phyloP scores from a whole-genome alignment of 2,329 filamentous ascomycete genomes.

The Botrytis aclada region DNA sequence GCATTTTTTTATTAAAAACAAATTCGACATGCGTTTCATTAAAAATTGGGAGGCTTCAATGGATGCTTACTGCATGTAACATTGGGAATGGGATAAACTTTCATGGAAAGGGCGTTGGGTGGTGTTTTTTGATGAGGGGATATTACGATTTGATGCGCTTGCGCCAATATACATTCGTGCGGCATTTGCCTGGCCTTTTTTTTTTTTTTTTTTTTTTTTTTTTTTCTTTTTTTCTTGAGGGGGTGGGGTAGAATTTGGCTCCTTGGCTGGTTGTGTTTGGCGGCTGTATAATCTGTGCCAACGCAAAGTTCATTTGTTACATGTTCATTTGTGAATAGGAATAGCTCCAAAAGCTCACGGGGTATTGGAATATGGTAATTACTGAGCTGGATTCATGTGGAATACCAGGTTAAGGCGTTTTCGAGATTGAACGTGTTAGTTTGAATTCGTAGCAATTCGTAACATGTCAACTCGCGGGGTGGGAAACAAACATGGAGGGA shows the following conservation, averaged over 20 bases:
- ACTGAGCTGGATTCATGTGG: slow-evolving; percentile 13
- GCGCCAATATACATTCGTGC: slow-evolving; percentile 10
- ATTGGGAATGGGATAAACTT: not conserved
- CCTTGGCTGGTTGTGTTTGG: not conserved
- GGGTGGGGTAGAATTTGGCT: not conserved
- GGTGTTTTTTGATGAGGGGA: slow-evolving; percentile 10
- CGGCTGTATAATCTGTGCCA: not conserved
- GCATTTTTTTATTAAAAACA: not conserved
- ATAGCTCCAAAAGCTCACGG: not conserved
- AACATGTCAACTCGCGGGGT: not conserved
- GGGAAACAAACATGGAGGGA: not conserved
- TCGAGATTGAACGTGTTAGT: not conserved
- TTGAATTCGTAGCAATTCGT: not conserved
- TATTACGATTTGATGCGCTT: slow-evolving; percentile 15
- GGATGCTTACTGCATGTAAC: not conserved
- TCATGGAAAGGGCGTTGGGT: not conserved
- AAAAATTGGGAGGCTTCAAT: not conserved
- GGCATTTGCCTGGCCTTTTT: not conserved
- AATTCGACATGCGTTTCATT: not conserved
- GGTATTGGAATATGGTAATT: slow-evolving; percentile 7
- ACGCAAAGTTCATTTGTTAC: not conserved
- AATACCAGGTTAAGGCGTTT: slow-evolving; percentile 12
- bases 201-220: not conserved
- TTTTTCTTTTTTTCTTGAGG: not conserved
- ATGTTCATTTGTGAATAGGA: slow-evolving; percentile 8